phyloP scores from a whole-genome alignment of 257 asterid genomes.

The Jacaranda copaia region DNA sequence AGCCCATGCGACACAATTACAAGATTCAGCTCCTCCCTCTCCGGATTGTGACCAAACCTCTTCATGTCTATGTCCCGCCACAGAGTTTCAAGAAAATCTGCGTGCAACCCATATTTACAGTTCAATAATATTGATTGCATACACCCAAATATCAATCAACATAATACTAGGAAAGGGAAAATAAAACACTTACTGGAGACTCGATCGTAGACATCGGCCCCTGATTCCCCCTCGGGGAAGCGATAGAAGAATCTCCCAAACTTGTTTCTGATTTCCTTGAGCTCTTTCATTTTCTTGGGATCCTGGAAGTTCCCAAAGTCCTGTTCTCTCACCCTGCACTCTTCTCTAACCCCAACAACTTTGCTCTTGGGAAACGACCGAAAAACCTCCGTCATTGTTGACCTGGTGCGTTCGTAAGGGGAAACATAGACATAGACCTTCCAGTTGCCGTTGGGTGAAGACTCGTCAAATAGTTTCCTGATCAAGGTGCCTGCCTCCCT shows the following conservation, averaged over 20 bases:
- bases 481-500: constrained; percentile 49
- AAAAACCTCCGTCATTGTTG: constrained; percentile 69
- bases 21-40: constrained; percentile 43
- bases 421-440: constrained; percentile 70
- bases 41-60: constrained; percentile 32
- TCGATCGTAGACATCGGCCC: constrained; percentile 81
- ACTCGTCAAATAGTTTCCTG: constrained; percentile 45
- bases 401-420: constrained; percentile 65
- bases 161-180: not conserved
- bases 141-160: not conserved
- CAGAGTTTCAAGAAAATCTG: constrained; percentile 48
- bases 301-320: constrained; percentile 80
- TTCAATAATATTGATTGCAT: not conserved
- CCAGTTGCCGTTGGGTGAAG: constrained; percentile 51
- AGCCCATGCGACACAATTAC: constrained; percentile 51
- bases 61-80: constrained; percentile 53
- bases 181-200: constrained; percentile 59
- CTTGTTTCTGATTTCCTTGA: constrained; percentile 64
- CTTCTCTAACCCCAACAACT: constrained; percentile 68
- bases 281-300: constrained; percentile 56
- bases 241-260: constrained; percentile 81
- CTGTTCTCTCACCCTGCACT: constrained; percentile 76
- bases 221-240: constrained; percentile 82
- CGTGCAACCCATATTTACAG: not conserved
- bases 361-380: constrained; percentile 49